Conservation (phyloP, 2,329 filamentous ascomycete genomes). For the Arthrinium puccinioides region DNA sequence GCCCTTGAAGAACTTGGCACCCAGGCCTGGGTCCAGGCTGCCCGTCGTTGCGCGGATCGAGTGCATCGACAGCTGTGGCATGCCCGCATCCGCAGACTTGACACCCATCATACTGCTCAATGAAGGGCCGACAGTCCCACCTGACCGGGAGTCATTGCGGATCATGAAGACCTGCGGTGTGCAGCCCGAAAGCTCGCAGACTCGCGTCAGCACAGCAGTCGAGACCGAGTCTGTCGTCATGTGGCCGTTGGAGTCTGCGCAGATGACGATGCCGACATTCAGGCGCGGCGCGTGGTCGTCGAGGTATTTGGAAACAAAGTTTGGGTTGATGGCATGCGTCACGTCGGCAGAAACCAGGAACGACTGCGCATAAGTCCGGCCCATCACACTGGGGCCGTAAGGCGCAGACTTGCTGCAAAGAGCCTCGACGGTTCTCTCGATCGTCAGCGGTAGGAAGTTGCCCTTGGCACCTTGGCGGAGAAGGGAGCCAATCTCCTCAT, state of each 20-base stretch:
- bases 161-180: slow-evolving; percentile 89
- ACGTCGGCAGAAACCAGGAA: slow-evolving; percentile 93
- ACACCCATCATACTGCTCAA: slow-evolving; percentile 75
- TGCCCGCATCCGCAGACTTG: slow-evolving; percentile 76
- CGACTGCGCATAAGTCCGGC: slow-evolving; percentile 81
- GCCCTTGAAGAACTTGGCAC: slow-evolving; percentile 80
- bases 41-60: slow-evolving; percentile 85
- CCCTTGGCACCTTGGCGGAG: slow-evolving; percentile 83
- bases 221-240: slow-evolving; percentile 93
- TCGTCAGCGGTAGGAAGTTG: slow-evolving; percentile 76
- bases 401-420: slow-evolving; percentile 32
- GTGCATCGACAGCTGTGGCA: slow-evolving; percentile 93
- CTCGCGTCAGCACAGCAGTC: slow-evolving; percentile 68
- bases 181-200: slow-evolving; percentile 66
- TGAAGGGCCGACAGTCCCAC: slow-evolving; percentile 93
- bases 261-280: slow-evolving; percentile 79
- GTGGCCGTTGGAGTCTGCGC: slow-evolving; percentile 81
- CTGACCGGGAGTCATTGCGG: slow-evolving; percentile 80
- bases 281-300: slow-evolving; percentile 79
- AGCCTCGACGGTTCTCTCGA: slow-evolving; percentile 75
- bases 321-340: slow-evolving; percentile 88
- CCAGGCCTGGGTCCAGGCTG: slow-evolving; percentile 75
- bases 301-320: slow-evolving; percentile 80
- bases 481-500: slow-evolving; percentile 90
- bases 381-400: slow-evolving; percentile 57